Evolutionary conservation across 2,329 filamentous ascomycete genomes (phyloP), one percentile per base, ranked within the genome.

Genomic region (Phaeosphaeria sp.): DNA sequence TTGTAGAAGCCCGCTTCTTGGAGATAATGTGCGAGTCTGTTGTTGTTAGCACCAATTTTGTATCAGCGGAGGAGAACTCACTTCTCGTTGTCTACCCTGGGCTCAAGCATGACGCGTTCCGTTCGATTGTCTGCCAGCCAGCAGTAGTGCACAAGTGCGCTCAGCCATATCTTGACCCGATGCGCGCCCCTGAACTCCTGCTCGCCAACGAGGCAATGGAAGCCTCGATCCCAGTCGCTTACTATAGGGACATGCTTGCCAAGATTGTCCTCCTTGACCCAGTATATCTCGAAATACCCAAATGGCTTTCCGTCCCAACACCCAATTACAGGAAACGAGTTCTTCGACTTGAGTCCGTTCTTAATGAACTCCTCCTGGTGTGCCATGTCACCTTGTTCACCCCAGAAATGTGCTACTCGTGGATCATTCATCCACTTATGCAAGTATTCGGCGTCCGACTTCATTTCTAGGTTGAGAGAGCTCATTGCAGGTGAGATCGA

Each of bases 281-380:
- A 99, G 79, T 99, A 99, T 33, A 99, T 85, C 80, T 99, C 95
- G 74, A 99, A 97, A 75, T 96, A 99, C 0, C 93, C 95, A 79
- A 98, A 99, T 0, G 94, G 94, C 59, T 94, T 90, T 11, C 92
- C 93, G 67, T 98, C 92, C 91, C 94, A 99, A 74, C 93, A 89
- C 0, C 91, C 95, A 59, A 98, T 94, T 0, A 89, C 92, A 0
- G 95, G 95, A 76, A 98, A 97, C 8, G 89, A 92, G 77, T 97
- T 90, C 18, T 84, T 83, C 20, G 84, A 88, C 13, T 83, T 83
- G 11, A 98, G 79, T 0, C 85, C 88, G 2, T 80, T 81, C 20
- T 84, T 80, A 3, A 99, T 81, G 60, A 97, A 96, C 1, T 84
- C 78, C 67, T 87, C 84, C 64, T 91, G 89, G 18, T 84, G 82